These are phyloP conservation scores for Fraxinus baroniana DNA, from an alignment of 305 asterid genomes.

Conservation along the genomic window DNA sequence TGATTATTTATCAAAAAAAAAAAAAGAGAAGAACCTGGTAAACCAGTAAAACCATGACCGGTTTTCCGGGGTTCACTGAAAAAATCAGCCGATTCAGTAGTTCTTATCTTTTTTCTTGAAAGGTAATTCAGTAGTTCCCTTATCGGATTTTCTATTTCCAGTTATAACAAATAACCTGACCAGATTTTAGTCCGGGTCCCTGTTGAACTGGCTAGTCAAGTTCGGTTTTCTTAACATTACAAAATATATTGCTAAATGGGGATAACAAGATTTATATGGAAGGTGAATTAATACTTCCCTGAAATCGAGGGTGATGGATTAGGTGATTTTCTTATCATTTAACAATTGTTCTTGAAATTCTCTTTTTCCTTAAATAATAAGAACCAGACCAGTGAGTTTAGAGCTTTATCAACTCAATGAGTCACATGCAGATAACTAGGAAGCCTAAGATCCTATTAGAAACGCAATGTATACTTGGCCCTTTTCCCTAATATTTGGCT, in stretches of 20 bases:
- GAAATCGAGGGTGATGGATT: constrained; percentile 9
- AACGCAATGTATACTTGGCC: not conserved
- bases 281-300: not conserved
- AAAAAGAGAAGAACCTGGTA: not conserved
- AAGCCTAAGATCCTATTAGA: constrained; percentile 2
- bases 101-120: not conserved
- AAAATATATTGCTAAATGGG: not conserved
- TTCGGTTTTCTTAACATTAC: not conserved
- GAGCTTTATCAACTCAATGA: not conserved
- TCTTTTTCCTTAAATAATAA: not conserved
- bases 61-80: not conserved
- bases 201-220: not conserved
- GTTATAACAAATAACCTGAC: not conserved
- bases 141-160: not conserved
- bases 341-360: not conserved
- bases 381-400: not conserved
- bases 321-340: not conserved
- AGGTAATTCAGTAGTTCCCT: not conserved
- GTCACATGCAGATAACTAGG: not conserved
- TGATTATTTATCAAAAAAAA: not conserved
- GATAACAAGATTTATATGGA: constrained; percentile 2
- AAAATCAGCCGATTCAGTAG: not conserved
- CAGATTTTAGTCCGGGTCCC: not conserved
- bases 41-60: not conserved
- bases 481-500: not conserved